Percentiles rank a stretch among this genome's conserved stretches.
phyloP scores from a whole-genome alignment of 2,329 filamentous ascomycete species.

The Nemania bipapillata region DNA sequence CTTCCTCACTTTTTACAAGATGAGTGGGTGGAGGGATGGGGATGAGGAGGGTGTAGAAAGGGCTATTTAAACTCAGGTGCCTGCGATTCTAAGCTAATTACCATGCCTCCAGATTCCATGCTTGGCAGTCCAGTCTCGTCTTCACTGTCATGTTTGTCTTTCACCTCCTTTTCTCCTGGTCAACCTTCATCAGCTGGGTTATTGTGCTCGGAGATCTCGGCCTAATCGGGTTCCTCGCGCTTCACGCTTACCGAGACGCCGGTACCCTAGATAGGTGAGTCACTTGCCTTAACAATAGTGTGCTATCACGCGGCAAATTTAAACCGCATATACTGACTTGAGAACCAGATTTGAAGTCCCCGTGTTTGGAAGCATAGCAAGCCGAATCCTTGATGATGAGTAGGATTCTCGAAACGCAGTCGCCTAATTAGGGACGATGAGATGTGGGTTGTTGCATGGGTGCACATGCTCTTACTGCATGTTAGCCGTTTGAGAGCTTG shows the following conservation, averaged over 20 bases:
- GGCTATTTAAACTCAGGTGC: neutral
- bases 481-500: neutral
- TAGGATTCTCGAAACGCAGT: constrained; percentile 27
- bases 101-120: constrained; percentile 76
- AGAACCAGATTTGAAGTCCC: constrained; percentile 80
- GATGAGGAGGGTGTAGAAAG: neutral
- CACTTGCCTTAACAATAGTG: neutral
- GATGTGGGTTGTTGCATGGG: neutral
- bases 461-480: neutral
- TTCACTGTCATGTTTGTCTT: constrained; percentile 80
- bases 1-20: neutral
- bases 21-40: neutral
- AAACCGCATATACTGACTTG: constrained; percentile 6
- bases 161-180: constrained; percentile 89
- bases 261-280: constrained; percentile 70
- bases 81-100: constrained; percentile 39
- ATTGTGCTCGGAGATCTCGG: constrained; percentile 79
- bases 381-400: constrained; percentile 86
- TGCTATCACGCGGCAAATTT: constrained; percentile 56
- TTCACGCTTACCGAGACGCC: constrained; percentile 86
- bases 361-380: constrained; percentile 85
- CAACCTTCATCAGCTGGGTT: constrained; percentile 82
- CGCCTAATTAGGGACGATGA: neutral
- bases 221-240: constrained; percentile 78
- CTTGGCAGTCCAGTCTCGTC: constrained; percentile 89